Conservation (phyloP, 148 eudicot species). For the Amaranthus hypochondriacus region DNA sequence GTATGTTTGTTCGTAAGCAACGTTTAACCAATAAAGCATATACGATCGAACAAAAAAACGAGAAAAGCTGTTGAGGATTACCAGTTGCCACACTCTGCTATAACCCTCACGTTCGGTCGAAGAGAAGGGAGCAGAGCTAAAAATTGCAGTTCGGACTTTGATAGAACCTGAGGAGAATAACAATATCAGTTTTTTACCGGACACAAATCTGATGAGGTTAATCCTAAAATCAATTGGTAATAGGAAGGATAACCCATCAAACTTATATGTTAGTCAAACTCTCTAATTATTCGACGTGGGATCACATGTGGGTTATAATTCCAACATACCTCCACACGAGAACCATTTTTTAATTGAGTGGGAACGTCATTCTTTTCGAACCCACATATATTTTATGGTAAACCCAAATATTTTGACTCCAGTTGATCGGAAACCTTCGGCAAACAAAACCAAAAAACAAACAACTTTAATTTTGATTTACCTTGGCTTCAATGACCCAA, state of each 20-base stretch:
- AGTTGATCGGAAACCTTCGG: neutral
- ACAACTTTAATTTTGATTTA: slow-evolving; percentile 3
- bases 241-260: too few relatives aligned
- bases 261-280: too few relatives aligned
- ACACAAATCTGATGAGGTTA: too few relatives aligned
- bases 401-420: too few relatives aligned
- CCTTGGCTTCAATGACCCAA: slow-evolving; percentile 90
- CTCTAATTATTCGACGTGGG: too few relatives aligned
- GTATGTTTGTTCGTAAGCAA: neutral
- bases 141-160: slow-evolving; percentile 86
- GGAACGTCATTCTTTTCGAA: too few relatives aligned
- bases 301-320: too few relatives aligned
- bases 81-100: slow-evolving; percentile 99
- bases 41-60: neutral
- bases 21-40: neutral
- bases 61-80: slow-evolving; percentile 16
- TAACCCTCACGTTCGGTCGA: slow-evolving; percentile 78
- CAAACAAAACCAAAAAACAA: neutral
- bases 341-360: too few relatives aligned
- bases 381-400: too few relatives aligned
- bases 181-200: neutral
- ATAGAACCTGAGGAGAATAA: slow-evolving; percentile 48
- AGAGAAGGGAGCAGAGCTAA: slow-evolving; percentile 84
- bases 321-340: too few relatives aligned
- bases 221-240: too few relatives aligned